phyloP scores from a whole-genome alignment of 345 rosid species.

The Boechera stricta region DNA sequence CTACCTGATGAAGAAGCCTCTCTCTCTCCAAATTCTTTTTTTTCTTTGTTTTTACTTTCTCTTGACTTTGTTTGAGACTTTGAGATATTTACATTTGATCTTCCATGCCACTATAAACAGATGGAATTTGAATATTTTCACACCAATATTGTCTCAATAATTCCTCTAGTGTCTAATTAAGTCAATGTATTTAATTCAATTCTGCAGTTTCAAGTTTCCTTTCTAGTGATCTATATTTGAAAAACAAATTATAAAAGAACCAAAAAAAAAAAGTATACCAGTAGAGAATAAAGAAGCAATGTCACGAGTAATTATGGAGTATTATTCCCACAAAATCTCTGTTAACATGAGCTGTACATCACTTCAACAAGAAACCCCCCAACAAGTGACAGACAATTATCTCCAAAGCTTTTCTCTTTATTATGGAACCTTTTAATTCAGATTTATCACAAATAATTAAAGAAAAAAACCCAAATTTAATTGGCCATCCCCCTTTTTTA shows the following conservation, averaged over 20 bases:
- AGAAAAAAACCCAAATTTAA: slow-evolving; percentile 2
- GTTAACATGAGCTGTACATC: slow-evolving; percentile 45
- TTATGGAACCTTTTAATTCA: slow-evolving; percentile 25
- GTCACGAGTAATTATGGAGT: slow-evolving; percentile 36
- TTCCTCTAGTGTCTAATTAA: not conserved
- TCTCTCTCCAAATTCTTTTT: not conserved
- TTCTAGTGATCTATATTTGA: slow-evolving; percentile 22
- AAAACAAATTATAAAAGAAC: slow-evolving; percentile 21
- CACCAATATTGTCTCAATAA: slow-evolving; percentile 5
- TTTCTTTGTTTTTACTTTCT: not conserved
- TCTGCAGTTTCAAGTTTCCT: slow-evolving; percentile 31
- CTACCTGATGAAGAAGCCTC: not conserved
- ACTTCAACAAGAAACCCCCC: slow-evolving; percentile 23
- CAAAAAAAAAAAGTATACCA: not conserved
- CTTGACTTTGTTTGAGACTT: not conserved
- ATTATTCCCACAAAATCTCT: slow-evolving; percentile 42
- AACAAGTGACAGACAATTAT: slow-evolving; percentile 15
- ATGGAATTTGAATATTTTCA: not conserved
- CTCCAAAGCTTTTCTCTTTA: slow-evolving; percentile 34
- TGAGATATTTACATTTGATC: not conserved
- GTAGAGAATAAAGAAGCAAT: slow-evolving; percentile 19
- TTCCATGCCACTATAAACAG: slow-evolving; percentile 26
- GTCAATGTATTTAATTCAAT: slow-evolving; percentile 4
- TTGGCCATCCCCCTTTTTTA: slow-evolving; percentile 22
- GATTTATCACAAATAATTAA: slow-evolving; percentile 30